A percentile compares a stretch with the other conserved stretches of the same genome.
phyloP scores from a whole-genome alignment of 768 basidiomycete genomes.

The Cystobasidium onofrii region DNA sequence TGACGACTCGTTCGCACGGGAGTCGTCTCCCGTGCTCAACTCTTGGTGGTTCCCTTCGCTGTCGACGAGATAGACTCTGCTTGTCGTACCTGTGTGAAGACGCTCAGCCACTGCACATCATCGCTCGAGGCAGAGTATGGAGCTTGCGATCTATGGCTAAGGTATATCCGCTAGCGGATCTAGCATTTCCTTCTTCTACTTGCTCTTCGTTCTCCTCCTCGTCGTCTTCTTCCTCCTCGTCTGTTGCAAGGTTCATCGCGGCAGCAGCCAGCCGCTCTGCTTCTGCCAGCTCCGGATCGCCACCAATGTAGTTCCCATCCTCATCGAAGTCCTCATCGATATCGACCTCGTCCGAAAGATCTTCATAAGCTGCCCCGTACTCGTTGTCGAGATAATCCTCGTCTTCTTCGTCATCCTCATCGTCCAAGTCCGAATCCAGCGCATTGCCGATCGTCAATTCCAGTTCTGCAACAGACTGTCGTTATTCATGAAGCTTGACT shows the following conservation, averaged over 20 bases:
- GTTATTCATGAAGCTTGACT: neutral
- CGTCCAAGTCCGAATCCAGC: neutral
- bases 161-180: neutral
- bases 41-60: neutral
- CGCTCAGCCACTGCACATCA: neutral
- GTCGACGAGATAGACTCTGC: constrained; percentile 23
- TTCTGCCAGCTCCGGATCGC: constrained; percentile 23
- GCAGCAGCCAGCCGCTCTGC: constrained; percentile 24
- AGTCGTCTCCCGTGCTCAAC: neutral
- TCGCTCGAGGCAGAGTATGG: neutral
- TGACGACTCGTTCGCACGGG: neutral
- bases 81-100: neutral
- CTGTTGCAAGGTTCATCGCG: neutral
- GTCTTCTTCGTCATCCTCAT: constrained; percentile 5
- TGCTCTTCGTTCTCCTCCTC: neutral
- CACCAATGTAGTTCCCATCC: constrained; percentile 6
- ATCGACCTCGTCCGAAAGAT: constrained; percentile 1
- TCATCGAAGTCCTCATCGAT: constrained; percentile 22
- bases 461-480: neutral
- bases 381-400: neutral
- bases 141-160: constrained; percentile 18
- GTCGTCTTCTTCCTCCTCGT: neutral
- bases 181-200: neutral
- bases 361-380: neutral
- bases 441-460: constrained; percentile 4